These are phyloP conservation scores for Kazachstania taianensis DNA, from an alignment of 805 yeast species.

Conservation along the genomic window DNA sequence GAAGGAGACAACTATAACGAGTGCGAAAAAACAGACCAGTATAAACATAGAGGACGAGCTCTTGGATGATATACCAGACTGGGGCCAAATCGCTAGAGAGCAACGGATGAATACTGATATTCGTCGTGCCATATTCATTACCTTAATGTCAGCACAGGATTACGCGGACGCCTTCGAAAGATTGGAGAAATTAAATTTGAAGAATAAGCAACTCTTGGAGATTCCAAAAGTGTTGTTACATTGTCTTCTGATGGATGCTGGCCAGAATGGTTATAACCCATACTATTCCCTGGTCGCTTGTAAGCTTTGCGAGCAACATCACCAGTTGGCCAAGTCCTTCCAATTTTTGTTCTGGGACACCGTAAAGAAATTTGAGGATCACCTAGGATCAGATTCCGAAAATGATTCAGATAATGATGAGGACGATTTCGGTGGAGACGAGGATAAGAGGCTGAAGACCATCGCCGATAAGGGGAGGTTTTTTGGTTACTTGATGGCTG, in stretches of 20 bases:
- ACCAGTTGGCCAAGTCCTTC: conserved; percentile 67
- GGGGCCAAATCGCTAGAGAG: conserved; percentile 74
- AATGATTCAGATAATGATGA: conserved; percentile 17
- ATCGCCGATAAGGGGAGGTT: conserved; percentile 69
- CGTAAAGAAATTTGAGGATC: conserved; percentile 58
- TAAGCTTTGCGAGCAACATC: conserved; percentile 59
- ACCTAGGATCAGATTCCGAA: conserved; percentile 30
- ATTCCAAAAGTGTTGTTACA: conserved; percentile 78
- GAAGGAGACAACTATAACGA: conserved; percentile 9
- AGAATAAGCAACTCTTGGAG: conserved; percentile 73
- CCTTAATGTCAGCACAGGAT: conserved; percentile 92
- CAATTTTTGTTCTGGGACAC: conserved; percentile 89
- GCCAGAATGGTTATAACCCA: conserved; percentile 62
- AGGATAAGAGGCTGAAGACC: conserved; percentile 46
- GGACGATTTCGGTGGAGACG: conserved; percentile 35
- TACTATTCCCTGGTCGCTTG: conserved; percentile 75
- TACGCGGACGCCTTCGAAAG: conserved; percentile 79
- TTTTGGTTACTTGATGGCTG: conserved; percentile 66
- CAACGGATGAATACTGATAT: conserved; percentile 95
- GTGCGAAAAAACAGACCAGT: conserved; percentile 21
- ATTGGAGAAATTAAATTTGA: conserved; percentile 68
- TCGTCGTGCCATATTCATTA: conserved; percentile 85
- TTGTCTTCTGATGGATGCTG: conserved; percentile 66
- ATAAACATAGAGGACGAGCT: conserved; percentile 45
- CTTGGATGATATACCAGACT: conserved; percentile 65